A percentile compares a stretch with the other conserved stretches of the same genome.
phyloP scores from a whole-genome alignment of 1,139 yeast genomes.

The Entelexis paramagnoliae region DNA sequence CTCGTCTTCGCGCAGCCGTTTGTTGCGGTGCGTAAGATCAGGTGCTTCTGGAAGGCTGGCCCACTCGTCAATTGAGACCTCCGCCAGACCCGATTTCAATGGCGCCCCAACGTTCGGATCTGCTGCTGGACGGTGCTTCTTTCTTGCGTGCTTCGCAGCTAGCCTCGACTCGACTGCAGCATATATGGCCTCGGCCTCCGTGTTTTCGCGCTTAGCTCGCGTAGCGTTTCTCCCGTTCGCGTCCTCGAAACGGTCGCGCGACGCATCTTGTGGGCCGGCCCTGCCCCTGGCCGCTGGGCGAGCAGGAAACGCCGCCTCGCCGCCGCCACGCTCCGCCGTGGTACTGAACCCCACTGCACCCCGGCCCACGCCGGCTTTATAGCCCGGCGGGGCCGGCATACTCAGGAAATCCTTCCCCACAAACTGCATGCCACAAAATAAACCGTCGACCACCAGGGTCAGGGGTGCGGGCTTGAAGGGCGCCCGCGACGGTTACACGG shows the following conservation, averaged over 20 bases:
- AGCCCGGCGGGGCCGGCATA: conserved; percentile 82
- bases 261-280: background rate
- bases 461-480: background rate
- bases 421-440: conserved; percentile 4
- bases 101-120: background rate
- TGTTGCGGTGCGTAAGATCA: conserved; percentile 72
- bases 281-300: background rate
- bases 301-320: background rate
- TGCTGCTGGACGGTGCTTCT: conserved; percentile 38
- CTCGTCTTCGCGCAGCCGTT: conserved; percentile 54
- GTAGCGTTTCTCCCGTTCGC: background rate
- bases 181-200: conserved; percentile 14
- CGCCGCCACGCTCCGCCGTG: conserved; percentile 6
- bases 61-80: conserved; percentile 68
- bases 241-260: background rate
- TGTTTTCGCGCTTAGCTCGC: conserved; percentile 3
- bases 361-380: conserved; percentile 85
- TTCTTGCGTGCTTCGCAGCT: background rate
- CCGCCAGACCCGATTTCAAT: conserved; percentile 34
- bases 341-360: conserved; percentile 49
- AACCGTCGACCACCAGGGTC: background rate
- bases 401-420: conserved; percentile 45
- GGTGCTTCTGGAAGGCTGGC: conserved; percentile 74
- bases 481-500: too few relatives aligned
- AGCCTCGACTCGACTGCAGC: conserved; percentile 11